Evolutionary conservation across 148 eudicot species (phyloP), one percentile per base, ranked within the genome.

Genomic region (Rhododendron mucronatum): DNA sequence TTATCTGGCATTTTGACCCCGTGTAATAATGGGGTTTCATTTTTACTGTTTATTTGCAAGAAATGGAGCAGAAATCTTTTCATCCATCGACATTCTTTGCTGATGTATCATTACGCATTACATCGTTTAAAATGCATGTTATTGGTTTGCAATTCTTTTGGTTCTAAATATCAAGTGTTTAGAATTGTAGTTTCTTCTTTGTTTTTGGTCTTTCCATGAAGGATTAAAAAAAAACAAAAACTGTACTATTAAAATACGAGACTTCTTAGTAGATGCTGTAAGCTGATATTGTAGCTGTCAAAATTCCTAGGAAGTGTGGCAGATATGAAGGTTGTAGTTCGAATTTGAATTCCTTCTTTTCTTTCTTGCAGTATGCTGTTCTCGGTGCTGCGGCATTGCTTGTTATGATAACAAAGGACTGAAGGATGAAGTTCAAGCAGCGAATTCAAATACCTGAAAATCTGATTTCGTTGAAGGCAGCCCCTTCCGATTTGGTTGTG

Each of bases 301-400:
- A 51, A 80, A 50, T 80, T 80, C 63, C 63, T 50, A 23, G 50
- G 41, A 80, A 28, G 18, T 23, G 81, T 10, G 55, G 82, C 26
- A 80, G 41, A 53, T 53, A 1, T 13, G 26, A 16, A 80, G 18
- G 5, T 30, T 80, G 59, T 5, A 41, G 63, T 57, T 20, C 16
- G 16, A 47, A 53, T 12, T 33, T 30, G 67, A 80, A 53, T 53
- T 33, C 51, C 26, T 75, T 26, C 59, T 82, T 26, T 78, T 83
- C 37, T 75, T 77, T 47, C 8, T 85, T 85, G 92, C 94, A 93
- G 95, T 93, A 93, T 87, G 48, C 92, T 86, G 83, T 93, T 88
- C 87, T 92, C 61, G 93, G 95, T 18, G 91, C 92, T 37, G 48
- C 90, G 88, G 95, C 92, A 14, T 86, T 93, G 89, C 91, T 93